Conservation (phyloP, 345 rosid genomes). For the Gynandropsis gynandra region DNA sequence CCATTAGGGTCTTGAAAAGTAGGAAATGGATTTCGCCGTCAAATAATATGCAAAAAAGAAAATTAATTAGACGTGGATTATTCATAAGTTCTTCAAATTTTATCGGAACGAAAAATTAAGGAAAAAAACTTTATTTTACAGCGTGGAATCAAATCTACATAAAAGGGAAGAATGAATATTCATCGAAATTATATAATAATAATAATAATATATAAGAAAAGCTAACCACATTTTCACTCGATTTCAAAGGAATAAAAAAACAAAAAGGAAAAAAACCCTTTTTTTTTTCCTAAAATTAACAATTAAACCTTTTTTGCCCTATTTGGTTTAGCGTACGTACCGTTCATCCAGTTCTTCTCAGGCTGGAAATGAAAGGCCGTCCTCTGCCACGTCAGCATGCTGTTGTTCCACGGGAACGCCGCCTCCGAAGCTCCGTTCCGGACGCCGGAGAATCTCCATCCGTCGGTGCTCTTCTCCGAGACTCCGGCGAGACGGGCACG, state of each 20-base stretch:
- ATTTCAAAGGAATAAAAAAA: conserved; percentile 14
- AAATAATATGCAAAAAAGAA: conserved; percentile 18
- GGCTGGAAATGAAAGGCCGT: conserved; percentile 91
- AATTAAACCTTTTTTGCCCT: too few species aligned
- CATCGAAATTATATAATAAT: conserved; percentile 13
- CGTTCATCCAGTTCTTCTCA: conserved; percentile 88
- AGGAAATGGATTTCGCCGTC: conserved; percentile 18
- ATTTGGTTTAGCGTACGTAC: conserved; percentile 31
- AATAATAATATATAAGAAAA: conserved; percentile 14
- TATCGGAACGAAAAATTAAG: too few species aligned
- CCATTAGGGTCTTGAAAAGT: conserved; percentile 85
- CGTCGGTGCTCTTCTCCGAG: conserved; percentile 59
- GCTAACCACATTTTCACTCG: neutral
- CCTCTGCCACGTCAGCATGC: conserved; percentile 84
- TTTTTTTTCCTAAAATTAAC: neutral
- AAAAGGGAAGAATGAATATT: conserved; percentile 24
- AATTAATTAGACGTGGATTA: neutral
- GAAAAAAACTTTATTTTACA: neutral
- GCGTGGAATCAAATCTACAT: neutral
- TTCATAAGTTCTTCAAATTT: neutral
- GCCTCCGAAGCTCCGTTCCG: neutral
- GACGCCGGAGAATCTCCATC: conserved; percentile 22
- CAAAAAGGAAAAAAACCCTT: neutral
- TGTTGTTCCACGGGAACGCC: conserved; percentile 64
- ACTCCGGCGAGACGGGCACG: conserved; percentile 60